Percentiles rank a stretch among this genome's conserved stretches.
Conservation (phyloP, 2,329 filamentous ascomycete genomes). For the Colletotrichum endophyticum region DNA sequence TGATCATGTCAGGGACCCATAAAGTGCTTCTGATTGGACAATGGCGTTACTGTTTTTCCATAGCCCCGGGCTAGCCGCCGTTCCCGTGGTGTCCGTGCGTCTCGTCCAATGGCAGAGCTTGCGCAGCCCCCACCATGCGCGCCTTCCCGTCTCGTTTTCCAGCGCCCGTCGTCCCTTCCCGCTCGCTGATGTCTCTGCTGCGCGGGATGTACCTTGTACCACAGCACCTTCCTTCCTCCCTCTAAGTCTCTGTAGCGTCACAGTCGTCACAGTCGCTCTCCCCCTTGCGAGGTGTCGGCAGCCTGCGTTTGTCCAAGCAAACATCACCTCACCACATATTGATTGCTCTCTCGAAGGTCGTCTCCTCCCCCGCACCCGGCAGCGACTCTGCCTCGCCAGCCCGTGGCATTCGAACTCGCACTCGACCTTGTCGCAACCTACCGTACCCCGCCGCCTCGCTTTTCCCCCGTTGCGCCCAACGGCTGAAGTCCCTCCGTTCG, state of each 20-base stretch:
- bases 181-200: not conserved
- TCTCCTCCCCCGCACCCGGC: not conserved
- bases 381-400: not conserved
- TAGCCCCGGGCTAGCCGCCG: not conserved
- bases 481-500: not conserved
- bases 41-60: not conserved
- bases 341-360: not conserved
- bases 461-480: not conserved
- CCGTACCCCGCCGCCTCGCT: not conserved
- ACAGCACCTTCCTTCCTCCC: not conserved
- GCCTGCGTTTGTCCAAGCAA: not conserved
- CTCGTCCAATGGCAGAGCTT: not conserved
- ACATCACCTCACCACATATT: not conserved
- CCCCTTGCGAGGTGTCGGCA: not conserved
- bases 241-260: not conserved
- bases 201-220: not conserved
- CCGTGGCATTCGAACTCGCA: not conserved
- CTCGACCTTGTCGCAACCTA: rapidly evolving
- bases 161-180: not conserved
- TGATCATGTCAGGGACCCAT: rapidly evolving
- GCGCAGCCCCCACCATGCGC: not conserved
- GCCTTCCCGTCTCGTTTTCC: not conserved
- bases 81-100: not conserved
- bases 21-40: not conserved
- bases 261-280: not conserved